Conservation (phyloP, 2,329 filamentous ascomycete genomes). For the Onygena corvina region DNA sequence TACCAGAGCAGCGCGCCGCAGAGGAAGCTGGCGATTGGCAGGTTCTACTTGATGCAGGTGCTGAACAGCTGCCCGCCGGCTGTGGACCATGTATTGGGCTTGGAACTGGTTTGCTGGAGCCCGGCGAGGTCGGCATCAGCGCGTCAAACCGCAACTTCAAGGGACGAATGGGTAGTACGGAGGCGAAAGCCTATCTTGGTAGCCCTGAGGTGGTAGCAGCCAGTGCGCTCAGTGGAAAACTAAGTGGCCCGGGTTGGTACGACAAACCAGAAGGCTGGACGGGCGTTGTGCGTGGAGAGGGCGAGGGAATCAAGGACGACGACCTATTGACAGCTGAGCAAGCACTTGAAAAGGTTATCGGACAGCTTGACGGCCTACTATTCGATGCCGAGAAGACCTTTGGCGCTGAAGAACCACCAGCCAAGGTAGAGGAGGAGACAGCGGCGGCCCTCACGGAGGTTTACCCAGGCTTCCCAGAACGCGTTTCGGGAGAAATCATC, state of each 20-base stretch:
- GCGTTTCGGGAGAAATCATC: slow-evolving; percentile 72
- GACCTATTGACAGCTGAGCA: slow-evolving; percentile 57
- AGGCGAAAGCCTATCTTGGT: slow-evolving; percentile 73
- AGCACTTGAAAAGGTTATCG: slow-evolving; percentile 59
- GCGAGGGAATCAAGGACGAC: slow-evolving; percentile 52
- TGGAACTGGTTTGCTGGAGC: slow-evolving; percentile 64
- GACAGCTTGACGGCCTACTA: slow-evolving; percentile 50
- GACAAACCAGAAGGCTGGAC: slow-evolving; percentile 56
- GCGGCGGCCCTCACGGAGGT: slow-evolving; percentile 48
- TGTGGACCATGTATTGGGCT: slow-evolving; percentile 84
- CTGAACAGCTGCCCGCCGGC: slow-evolving; percentile 54
- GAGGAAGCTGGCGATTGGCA: slow-evolving; percentile 82
- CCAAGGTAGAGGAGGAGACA: slow-evolving; percentile 2
- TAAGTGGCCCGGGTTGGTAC: slow-evolving; percentile 63
- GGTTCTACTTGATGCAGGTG: slow-evolving; percentile 66
- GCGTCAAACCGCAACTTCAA: slow-evolving; percentile 85
- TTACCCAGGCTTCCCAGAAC: slow-evolving; percentile 74
- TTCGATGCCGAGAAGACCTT: slow-evolving; percentile 12
- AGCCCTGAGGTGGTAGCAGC: slow-evolving; percentile 88
- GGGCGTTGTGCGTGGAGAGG: slow-evolving; percentile 53
- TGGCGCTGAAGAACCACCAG: slow-evolving; percentile 6
- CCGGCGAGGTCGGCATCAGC: slow-evolving; percentile 74
- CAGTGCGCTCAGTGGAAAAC: slow-evolving; percentile 53
- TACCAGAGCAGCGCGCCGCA: slow-evolving; percentile 61
- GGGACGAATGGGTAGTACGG: slow-evolving; percentile 71